These are phyloP conservation scores for sweet orange (Citrus sinensis) DNA, from an alignment of 345 rosid species.

Conservation along the genomic window DVS_A1.0 CM039163.1:24098001-24098500, in stretches of 20 bases:
- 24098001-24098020: constrained; percentile 10
- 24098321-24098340: constrained; percentile 24
- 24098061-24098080: constrained; percentile 9
- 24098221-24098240: constrained; percentile 27
- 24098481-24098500: constrained; percentile 21
- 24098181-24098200: constrained; percentile 21
- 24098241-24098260: constrained; percentile 41
- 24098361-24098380: constrained; percentile 16
- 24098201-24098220: constrained; percentile 19
- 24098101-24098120: constrained; percentile 12
- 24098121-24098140: constrained; percentile 15
- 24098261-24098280: constrained; percentile 26
- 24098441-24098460: constrained; percentile 24
- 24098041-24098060: constrained; percentile 15
- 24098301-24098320: constrained; percentile 8
- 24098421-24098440: constrained; percentile 16
- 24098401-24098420: constrained; percentile 19
- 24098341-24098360: constrained; percentile 20
- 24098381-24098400: constrained; percentile 14
- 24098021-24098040: neutral
- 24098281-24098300: constrained; percentile 18
- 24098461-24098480: constrained; percentile 24
- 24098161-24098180: constrained; percentile 14
- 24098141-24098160: constrained; percentile 19
- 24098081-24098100: constrained; percentile 25